Evolutionary conservation across 306 rosid species (phyloP).

Genomic region (Rosa chinensis): DNA sequence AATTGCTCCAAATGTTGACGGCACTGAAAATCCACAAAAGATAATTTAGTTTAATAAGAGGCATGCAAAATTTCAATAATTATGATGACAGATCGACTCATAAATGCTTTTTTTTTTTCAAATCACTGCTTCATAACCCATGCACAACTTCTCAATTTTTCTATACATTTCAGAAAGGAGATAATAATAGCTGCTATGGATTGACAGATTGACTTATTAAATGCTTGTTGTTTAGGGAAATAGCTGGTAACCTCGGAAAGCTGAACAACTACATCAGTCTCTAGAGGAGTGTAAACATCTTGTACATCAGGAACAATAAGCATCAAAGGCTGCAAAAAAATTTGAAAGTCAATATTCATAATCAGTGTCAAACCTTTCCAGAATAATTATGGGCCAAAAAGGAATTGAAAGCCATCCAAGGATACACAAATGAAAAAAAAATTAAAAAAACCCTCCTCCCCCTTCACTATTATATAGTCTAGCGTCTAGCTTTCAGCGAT

Average conservation of each 20-base stretch:
- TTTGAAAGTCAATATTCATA: constrained; percentile 30
- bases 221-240: constrained; percentile 9
- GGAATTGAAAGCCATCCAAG: constrained; percentile 1
- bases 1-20: constrained; percentile 87
- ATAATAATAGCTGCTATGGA: constrained; percentile 15
- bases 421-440: neutral
- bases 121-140: constrained; percentile 11
- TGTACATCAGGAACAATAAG: constrained; percentile 96
- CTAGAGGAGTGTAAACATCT: constrained; percentile 96
- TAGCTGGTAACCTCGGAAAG: constrained; percentile 74
- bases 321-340: constrained; percentile 78
- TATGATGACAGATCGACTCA: constrained; percentile 9
- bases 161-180: constrained; percentile 8
- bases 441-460: neutral
- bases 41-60: constrained; percentile 19
- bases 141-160: neutral
- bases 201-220: constrained; percentile 4
- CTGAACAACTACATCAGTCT: constrained; percentile 86
- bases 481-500: neutral
- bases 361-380: constrained; percentile 20
- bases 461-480: neutral
- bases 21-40: constrained; percentile 55
- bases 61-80: constrained; percentile 1
- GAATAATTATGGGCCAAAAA: neutral
- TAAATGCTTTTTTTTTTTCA: constrained; percentile 7